Evolutionary conservation across 768 basidiomycete species (phyloP).

Genomic region (Calocera viscosa): DNA sequence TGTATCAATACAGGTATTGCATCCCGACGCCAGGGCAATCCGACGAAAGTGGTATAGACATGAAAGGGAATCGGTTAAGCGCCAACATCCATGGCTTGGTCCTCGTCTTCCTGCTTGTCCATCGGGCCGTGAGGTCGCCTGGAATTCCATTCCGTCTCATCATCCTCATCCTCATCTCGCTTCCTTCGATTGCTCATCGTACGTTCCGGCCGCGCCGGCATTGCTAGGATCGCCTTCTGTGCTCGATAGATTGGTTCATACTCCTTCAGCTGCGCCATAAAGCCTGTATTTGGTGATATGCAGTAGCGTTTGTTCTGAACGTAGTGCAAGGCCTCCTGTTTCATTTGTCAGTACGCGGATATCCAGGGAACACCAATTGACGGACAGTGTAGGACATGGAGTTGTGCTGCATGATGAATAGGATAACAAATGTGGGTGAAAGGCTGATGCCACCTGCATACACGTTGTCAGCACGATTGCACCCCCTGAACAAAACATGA

Average conservation of each 20-base stretch:
- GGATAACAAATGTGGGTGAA: constrained; percentile 79
- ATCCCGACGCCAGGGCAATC: constrained; percentile 4
- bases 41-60: not conserved
- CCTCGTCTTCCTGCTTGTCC: not conserved
- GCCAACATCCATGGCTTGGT: not conserved
- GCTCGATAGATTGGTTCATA: constrained; percentile 89
- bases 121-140: constrained; percentile 4
- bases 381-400: constrained; percentile 40
- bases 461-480: not conserved
- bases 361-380: not conserved
- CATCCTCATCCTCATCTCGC: constrained; percentile 56
- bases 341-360: not conserved
- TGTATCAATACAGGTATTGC: constrained; percentile 9
- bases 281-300: constrained; percentile 84
- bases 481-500: not conserved
- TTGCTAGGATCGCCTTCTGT: constrained; percentile 45
- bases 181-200: constrained; percentile 46
- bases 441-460: constrained; percentile 67
- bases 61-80: not conserved
- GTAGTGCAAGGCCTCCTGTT: constrained; percentile 79
- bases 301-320: constrained; percentile 88
- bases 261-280: constrained; percentile 90
- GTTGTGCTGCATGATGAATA: constrained; percentile 84
- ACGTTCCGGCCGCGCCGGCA: constrained; percentile 35
- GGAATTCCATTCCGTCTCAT: constrained; percentile 34